Evolutionary conservation across 495 filamentous ascomycete genomes (phyloP).

Genomic region (Friedmanniomyces endolithicus): DNA sequence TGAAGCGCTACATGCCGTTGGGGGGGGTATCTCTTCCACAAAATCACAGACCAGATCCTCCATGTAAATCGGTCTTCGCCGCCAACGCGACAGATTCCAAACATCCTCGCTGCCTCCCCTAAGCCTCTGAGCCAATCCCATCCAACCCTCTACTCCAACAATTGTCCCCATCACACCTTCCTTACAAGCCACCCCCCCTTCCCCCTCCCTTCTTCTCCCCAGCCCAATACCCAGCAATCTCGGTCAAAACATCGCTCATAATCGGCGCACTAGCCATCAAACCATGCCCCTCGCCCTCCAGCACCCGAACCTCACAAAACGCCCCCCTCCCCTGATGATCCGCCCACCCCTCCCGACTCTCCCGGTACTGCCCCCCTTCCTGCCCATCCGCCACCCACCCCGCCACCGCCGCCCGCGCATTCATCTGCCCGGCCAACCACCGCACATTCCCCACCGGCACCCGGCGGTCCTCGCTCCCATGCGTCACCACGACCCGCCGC

Average conservation of each 20-base stretch:
- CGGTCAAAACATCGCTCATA: constrained; percentile 85
- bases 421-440: constrained; percentile 92
- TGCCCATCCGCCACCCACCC: background rate
- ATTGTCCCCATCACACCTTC: too few species aligned
- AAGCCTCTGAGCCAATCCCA: too few species aligned
- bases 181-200: too few species aligned
- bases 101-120: too few species aligned
- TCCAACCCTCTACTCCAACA: too few species aligned
- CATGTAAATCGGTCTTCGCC: too few species aligned
- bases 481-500: constrained; percentile 79
- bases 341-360: constrained; percentile 10
- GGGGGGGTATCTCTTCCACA: too few species aligned
- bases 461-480: constrained; percentile 79
- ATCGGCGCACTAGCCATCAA: constrained; percentile 89
- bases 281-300: constrained; percentile 90
- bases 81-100: too few species aligned
- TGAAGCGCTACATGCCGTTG: too few species aligned
- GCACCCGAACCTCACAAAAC: constrained; percentile 61
- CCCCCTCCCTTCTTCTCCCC: constrained; percentile 43
- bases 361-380: background rate
- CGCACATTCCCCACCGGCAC: constrained; percentile 90
- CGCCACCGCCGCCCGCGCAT: constrained; percentile 41
- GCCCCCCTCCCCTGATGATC: background rate
- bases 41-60: too few species aligned
- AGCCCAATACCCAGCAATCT: constrained; percentile 90